These are phyloP conservation scores for Fusarium protoensiforme DNA, from an alignment of 2,329 filamentous ascomycete species.

Conservation along the genomic window DNA sequence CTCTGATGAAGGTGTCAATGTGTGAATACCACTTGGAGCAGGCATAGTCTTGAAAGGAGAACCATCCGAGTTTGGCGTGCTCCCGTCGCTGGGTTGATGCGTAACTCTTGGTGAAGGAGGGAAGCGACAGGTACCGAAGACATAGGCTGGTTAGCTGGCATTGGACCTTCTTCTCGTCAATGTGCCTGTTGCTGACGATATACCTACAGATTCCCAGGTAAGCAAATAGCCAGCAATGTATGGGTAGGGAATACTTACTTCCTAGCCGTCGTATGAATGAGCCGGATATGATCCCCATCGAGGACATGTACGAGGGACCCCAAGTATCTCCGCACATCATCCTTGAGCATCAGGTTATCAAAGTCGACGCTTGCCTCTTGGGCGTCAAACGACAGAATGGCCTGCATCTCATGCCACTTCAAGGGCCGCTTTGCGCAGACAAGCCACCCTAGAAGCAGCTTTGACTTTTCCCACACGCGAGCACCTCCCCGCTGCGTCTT, in stretches of 20 bases:
- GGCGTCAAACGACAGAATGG: conserved; percentile 44
- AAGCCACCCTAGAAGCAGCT: conserved; percentile 53
- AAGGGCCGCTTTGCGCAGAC: conserved; percentile 53
- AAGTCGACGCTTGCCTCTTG: conserved; percentile 29
- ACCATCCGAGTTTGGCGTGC: conserved; percentile 42
- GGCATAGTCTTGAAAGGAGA: conserved; percentile 52
- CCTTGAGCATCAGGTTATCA: conserved; percentile 27
- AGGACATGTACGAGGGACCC: background rate
- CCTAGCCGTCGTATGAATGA: background rate
- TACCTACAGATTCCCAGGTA: conserved; percentile 10
- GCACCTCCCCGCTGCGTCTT: background rate
- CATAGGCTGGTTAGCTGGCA: conserved; percentile 37
- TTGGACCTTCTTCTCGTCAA: conserved; percentile 28
- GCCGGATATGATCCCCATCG: background rate
- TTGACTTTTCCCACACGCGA: conserved; percentile 24
- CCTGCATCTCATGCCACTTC: conserved; percentile 55
- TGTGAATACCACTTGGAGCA: background rate
- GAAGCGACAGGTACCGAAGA: conserved; percentile 48
- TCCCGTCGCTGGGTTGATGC: conserved; percentile 10
- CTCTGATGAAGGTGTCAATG: background rate
- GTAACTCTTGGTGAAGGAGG: conserved; percentile 43
- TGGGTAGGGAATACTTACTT: background rate
- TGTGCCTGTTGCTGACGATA: conserved; percentile 37
- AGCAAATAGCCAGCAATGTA: fast-evolving
- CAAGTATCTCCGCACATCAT: conserved; percentile 16